phyloP scores from a whole-genome alignment of 2,329 filamentous ascomycete species.

The Pseudonectria buxi region DNA sequence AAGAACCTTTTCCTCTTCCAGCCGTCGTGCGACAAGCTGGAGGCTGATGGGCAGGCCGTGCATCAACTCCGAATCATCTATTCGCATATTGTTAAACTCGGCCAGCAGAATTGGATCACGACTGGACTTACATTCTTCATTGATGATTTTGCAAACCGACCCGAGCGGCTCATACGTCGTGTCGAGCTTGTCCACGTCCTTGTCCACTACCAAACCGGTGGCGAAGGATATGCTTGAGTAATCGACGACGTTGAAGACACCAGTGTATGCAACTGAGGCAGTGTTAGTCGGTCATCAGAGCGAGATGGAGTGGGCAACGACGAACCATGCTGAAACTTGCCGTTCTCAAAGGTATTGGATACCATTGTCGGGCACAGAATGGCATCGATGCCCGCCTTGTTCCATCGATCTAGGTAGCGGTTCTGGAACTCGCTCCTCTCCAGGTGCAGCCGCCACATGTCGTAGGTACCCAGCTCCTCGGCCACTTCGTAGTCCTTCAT shows the following conservation, averaged over 20 bases:
- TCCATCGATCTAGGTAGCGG: conserved; percentile 40
- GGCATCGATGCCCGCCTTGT: conserved; percentile 48
- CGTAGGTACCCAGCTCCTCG: conserved; percentile 33
- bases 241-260: conserved; percentile 43
- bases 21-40: conserved; percentile 35
- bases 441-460: conserved; percentile 42
- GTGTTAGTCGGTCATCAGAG: neutral
- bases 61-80: conserved; percentile 33
- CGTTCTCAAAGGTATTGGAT: conserved; percentile 36
- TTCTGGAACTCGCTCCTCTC: conserved; percentile 41
- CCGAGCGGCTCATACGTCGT: conserved; percentile 28
- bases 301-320: neutral
- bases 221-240: conserved; percentile 43
- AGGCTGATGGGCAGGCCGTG: conserved; percentile 38
- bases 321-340: conserved; percentile 37
- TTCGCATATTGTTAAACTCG: fast-evolving
- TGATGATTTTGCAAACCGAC: conserved; percentile 30
- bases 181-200: conserved; percentile 28
- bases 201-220: conserved; percentile 34
- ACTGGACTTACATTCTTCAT: conserved; percentile 35
- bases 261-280: conserved; percentile 40
- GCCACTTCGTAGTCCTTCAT: conserved; percentile 29
- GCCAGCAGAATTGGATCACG: fast-evolving
- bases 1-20: conserved; percentile 36
- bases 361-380: conserved; percentile 52